phyloP scores from a whole-genome alignment of 164 flowering plant species.

The Dillenia suffruticosa region DNA sequence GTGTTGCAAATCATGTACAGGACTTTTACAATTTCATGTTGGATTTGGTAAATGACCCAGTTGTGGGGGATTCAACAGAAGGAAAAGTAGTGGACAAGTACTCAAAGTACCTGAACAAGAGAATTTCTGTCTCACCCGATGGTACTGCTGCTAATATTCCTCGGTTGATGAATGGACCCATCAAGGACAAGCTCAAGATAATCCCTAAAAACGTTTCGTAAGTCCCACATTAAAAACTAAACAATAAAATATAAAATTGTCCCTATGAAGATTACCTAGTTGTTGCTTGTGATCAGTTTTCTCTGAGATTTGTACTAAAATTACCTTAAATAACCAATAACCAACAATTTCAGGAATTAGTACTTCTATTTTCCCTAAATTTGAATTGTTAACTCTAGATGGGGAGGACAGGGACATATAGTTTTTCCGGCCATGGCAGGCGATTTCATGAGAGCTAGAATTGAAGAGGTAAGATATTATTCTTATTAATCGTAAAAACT shows the following conservation, averaged over 20 bases:
- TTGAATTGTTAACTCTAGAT: slow-evolving; percentile 4
- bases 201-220: slow-evolving; percentile 18
- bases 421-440: slow-evolving; percentile 17
- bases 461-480: slow-evolving; percentile 14
- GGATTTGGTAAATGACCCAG: too few relatives aligned
- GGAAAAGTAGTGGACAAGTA: neutral
- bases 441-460: slow-evolving; percentile 25
- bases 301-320: too few relatives aligned
- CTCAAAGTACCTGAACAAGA: slow-evolving; percentile 3
- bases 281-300: too few relatives aligned
- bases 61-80: neutral
- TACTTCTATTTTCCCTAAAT: neutral
- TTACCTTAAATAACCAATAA: neutral
- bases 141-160: neutral
- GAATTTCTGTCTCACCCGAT: neutral
- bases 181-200: slow-evolving; percentile 15
- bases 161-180: slow-evolving; percentile 20
- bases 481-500: neutral
- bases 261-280: too few relatives aligned
- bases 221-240: neutral
- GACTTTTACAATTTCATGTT: slow-evolving; percentile 16
- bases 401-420: slow-evolving; percentile 12
- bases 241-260: too few relatives aligned
- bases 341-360: neutral
- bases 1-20: slow-evolving; percentile 1